Base-by-base conservation (phyloP, 345 rosid species). In the Xanthoceras sorbifolium region DNA sequence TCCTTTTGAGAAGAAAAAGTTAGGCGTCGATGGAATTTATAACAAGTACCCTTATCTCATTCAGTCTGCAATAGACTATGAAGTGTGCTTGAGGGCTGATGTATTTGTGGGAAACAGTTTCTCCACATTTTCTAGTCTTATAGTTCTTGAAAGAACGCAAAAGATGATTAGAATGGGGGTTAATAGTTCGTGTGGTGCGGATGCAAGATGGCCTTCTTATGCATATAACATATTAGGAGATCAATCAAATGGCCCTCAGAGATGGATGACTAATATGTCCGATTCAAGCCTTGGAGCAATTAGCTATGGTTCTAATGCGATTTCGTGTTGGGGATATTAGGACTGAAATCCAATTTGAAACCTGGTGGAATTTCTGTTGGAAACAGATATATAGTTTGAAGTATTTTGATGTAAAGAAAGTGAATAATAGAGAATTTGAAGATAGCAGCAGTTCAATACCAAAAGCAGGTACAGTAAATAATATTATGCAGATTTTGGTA, bases 11-110 rank as follows among this genome's bases (percentile, higher is more conserved):
- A 96, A 96, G 90, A 94, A 88, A 86, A 91, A 90, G 77, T 69
- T 96, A n/a, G 91, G 92, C 0, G 92, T 96, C 15, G 87, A 89
- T 55, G 86, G 77, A 57, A 88, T 94, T 22, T 96, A 96, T 75
- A 74, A 78, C 73, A 94, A 85, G 85, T 84, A 92, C n/a, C 90
- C 98, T 0, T 96, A 96, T 80, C 89, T 96, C 72, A 90, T 96
- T 64, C 91, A 92, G 32, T 90, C 99, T 0, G 99, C 98, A n/a
- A 94, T 96, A 50, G 99, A 96, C 63, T 96, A 94, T 15, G 99
- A 96, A 78, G 99, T 94, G 63, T 96, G 99, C 84, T 83, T 85
- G 26, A 86, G 87, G 83, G 93, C 99, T 0, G 95, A 94, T 81
- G 78, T 92, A 0, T 96, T 96, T n/a, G 89, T 92, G 11, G 99